A percentile compares a stretch with the other conserved stretches of the same genome.
Evolutionary conservation across 176 grass and related monocot species (phyloP).

Genomic region (Eragrostis nindensis): DNA sequence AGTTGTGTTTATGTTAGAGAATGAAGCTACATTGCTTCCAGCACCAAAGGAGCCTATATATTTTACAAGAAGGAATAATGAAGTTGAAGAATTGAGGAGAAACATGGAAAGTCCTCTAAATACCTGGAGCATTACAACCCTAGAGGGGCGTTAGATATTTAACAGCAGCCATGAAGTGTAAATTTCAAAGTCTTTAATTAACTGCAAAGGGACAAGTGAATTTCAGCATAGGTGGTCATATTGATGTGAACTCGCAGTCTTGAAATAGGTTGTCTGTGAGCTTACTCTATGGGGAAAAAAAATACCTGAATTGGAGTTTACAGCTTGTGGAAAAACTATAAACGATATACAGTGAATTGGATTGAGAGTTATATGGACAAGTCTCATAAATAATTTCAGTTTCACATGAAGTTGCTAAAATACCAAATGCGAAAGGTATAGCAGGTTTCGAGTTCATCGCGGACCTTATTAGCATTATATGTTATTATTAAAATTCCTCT

Average conservation of each 20-base stretch:
- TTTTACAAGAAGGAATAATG: neutral
- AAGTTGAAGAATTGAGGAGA: neutral
- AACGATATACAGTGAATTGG: neutral
- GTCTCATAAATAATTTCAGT: neutral
- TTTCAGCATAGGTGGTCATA: neutral
- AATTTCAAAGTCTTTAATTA: neutral
- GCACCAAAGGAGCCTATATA: conserved; percentile 42
- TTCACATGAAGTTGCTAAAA: neutral
- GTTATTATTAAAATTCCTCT: neutral
- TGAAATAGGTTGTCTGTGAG: neutral
- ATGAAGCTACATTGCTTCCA: conserved; percentile 19
- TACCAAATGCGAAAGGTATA: neutral
- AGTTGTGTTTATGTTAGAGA: conserved; percentile 54
- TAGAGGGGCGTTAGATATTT: conserved; percentile 31
- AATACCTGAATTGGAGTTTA: neutral
- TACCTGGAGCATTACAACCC: neutral
- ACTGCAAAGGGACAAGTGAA: neutral
- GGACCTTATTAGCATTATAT: neutral
- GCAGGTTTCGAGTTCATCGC: neutral
- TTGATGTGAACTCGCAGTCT: neutral
- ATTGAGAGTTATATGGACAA: neutral
- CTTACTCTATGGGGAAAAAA: neutral
- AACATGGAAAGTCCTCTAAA: neutral
- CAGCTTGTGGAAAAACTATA: neutral
- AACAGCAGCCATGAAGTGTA: neutral